These are phyloP conservation scores for Paraglomus occultum DNA, from an alignment of 192 early-diverging fungal species.

Conservation along the genomic window DNA sequence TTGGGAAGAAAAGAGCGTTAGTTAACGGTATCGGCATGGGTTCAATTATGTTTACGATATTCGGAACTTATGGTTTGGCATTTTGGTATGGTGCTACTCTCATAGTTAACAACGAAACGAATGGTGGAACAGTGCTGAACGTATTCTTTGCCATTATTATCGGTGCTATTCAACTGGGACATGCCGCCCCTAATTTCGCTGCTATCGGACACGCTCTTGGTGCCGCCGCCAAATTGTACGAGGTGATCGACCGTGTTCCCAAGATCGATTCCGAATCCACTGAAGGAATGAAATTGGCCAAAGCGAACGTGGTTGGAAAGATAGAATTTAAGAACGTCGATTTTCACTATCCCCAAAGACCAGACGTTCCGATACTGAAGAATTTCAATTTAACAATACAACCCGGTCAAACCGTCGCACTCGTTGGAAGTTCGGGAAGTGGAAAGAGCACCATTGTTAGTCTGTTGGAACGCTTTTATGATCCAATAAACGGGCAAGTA, in stretches of 20 bases:
- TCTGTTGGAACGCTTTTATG: slow-evolving; percentile 85
- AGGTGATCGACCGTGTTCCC: slow-evolving; percentile 75
- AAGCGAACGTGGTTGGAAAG: slow-evolving; percentile 50
- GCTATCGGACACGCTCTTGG: slow-evolving; percentile 70
- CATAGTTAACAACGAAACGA: slow-evolving; percentile 43
- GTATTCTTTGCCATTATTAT: slow-evolving; percentile 88
- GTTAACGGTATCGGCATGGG: slow-evolving; percentile 63
- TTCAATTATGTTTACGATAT: slow-evolving; percentile 67
- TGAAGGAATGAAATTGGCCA: not conserved
- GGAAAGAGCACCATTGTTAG: slow-evolving; percentile 83
- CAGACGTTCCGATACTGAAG: slow-evolving; percentile 76
- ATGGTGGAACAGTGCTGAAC: slow-evolving; percentile 59
- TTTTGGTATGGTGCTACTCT: slow-evolving; percentile 72
- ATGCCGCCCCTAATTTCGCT: slow-evolving; percentile 66
- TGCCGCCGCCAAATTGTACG: slow-evolving; percentile 74
- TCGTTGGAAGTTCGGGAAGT: slow-evolving; percentile 85
- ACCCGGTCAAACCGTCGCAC: slow-evolving; percentile 78
- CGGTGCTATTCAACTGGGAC: slow-evolving; percentile 69
- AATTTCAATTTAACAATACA: slow-evolving; percentile 61
- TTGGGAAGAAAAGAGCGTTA: slow-evolving; percentile 61
- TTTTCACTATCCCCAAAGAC: slow-evolving; percentile 83
- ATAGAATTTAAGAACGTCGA: slow-evolving; percentile 72
- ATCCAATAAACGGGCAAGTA: slow-evolving; percentile 54
- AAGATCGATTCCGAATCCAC: slow-evolving; percentile 58
- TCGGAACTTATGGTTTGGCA: slow-evolving; percentile 71